Base-by-base conservation (phyloP, 345 rosid species). In the Eucalyptus marginata region DNA sequence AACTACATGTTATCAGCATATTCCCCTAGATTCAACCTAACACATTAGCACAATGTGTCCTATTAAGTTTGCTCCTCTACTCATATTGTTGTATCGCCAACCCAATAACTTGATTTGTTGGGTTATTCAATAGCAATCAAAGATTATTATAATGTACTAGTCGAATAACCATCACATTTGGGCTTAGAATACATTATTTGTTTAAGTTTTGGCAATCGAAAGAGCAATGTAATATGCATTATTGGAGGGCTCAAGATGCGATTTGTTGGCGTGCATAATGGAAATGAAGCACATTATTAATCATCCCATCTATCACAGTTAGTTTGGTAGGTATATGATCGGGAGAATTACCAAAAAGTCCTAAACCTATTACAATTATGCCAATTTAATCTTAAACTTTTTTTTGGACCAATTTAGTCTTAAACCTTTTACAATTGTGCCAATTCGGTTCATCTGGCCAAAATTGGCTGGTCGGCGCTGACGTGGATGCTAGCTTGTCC, bases 401-500 rank as follows among this genome's bases (percentile, higher is more conserved):
- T 43, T 40, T 43, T 43, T 43, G 7, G 44, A 2, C 44, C 2
- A 43, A 43, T 43, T 43, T 43, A 43, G 2, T 43, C 44, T 2
- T 43, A 43, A 43, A 43, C 7, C 0, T 43, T 43, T 43, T 43
- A 43, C 2, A 43, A 43, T 5, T 43, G 44, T 5, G 44, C 7
- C 44, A 43, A 43, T 43, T 43, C 0, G 7, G 8, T 43, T 43
- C 7, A 43, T 43, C 44, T 2, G n/a, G n/a, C n/a, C n/a, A n/a
- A n/a, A 43, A 43, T 43, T 43, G 44, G 44, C 44, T 8, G 2
- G 8, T 43, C 44, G 2, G 44, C 8, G 44, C 8, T 43, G 8
- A 43, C 8, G 8, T 43, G 44, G 44, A 43, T 2, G 44, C 44
- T 2, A 0, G 8, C 44, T n/a, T 0, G 44, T 43, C 44, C 2